Evolutionary conservation across 352 stramenopile species (phyloP).

Genomic region (Phytophthora pluvialis): DNA sequence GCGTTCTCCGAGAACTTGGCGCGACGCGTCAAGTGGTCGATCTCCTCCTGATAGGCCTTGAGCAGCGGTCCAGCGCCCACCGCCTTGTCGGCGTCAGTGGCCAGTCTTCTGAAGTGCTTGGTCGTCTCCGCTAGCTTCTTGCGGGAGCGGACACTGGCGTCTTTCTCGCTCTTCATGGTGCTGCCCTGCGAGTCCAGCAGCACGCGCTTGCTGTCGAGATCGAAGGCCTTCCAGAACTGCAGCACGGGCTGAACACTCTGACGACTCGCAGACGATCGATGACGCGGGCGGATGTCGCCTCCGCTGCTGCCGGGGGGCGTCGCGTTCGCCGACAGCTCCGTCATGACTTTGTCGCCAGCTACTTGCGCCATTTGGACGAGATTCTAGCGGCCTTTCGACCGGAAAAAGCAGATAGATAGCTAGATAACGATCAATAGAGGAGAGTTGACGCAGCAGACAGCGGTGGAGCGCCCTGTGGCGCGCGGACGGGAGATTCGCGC

Average conservation of each 20-base stretch:
- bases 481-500: background rate
- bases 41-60: slow-evolving; percentile 93
- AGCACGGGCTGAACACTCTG: slow-evolving; percentile 59
- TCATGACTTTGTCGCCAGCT: slow-evolving; percentile 38
- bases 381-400: background rate
- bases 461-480: background rate
- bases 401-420: slow-evolving; percentile 4
- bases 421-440: slow-evolving; percentile 10
- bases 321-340: slow-evolving; percentile 17
- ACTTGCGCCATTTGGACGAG: slow-evolving; percentile 31
- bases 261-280: slow-evolving; percentile 28
- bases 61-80: slow-evolving; percentile 61
- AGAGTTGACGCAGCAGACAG: background rate
- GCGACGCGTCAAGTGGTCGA: slow-evolving; percentile 91
- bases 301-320: slow-evolving; percentile 29
- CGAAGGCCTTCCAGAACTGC: slow-evolving; percentile 88
- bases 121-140: slow-evolving; percentile 89
- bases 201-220: slow-evolving; percentile 88
- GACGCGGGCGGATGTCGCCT: slow-evolving; percentile 9
- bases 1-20: slow-evolving; percentile 92
- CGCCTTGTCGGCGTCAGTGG: slow-evolving; percentile 73
- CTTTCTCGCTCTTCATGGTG: slow-evolving; percentile 87
- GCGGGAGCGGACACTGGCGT: slow-evolving; percentile 74
- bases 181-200: slow-evolving; percentile 77
- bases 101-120: slow-evolving; percentile 81